A percentile compares a stretch with the other conserved stretches of the same genome.
Conservation (phyloP, 805 yeast species). For the Hanseniaspora singularis region DNA sequence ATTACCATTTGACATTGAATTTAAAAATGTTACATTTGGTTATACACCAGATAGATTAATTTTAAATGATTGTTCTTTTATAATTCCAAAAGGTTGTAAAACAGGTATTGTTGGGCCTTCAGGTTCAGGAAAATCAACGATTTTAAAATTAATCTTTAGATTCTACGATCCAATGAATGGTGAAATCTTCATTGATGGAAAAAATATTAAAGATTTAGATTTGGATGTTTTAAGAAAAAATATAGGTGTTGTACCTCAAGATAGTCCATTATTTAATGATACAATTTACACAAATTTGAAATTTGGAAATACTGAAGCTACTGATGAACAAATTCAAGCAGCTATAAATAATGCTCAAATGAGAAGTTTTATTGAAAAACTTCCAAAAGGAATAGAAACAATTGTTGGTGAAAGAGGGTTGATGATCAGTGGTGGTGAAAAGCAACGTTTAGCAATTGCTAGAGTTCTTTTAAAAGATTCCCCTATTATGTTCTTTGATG, state of each 20-base stretch:
- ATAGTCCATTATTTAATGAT: slow-evolving; percentile 89
- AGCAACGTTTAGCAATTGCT: slow-evolving; percentile 88
- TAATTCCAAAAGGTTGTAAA: slow-evolving; percentile 79
- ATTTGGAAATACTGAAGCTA: slow-evolving; percentile 67
- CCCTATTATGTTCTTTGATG: slow-evolving; percentile 88
- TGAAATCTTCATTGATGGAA: slow-evolving; percentile 73
- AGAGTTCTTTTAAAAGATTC: slow-evolving; percentile 75
- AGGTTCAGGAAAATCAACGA: slow-evolving; percentile 91
- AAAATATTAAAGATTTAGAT: slow-evolving; percentile 65
- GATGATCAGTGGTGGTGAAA: slow-evolving; percentile 99
- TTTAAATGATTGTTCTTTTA: slow-evolving; percentile 64
- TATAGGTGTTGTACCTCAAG: slow-evolving; percentile 94
- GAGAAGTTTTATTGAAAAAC: slow-evolving; percentile 44
- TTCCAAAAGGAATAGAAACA: slow-evolving; percentile 78
- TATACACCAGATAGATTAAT: slow-evolving; percentile 84
- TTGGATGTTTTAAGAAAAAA: slow-evolving; percentile 59
- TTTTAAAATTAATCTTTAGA: slow-evolving; percentile 69
- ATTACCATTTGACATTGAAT: slow-evolving; percentile 62
- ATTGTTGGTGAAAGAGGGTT: slow-evolving; percentile 95
- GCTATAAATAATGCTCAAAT: slow-evolving; percentile 65
- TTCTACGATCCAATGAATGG: slow-evolving; percentile 79
- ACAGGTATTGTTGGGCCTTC: slow-evolving; percentile 95
- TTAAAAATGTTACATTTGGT: slow-evolving; percentile 87
- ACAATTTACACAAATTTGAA: slow-evolving; percentile 76
- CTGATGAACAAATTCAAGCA: slow-evolving; percentile 53